These are phyloP conservation scores for Geotrichum aggregatum DNA, from an alignment of 1,139 yeast species.

Conservation along the genomic window DNA sequence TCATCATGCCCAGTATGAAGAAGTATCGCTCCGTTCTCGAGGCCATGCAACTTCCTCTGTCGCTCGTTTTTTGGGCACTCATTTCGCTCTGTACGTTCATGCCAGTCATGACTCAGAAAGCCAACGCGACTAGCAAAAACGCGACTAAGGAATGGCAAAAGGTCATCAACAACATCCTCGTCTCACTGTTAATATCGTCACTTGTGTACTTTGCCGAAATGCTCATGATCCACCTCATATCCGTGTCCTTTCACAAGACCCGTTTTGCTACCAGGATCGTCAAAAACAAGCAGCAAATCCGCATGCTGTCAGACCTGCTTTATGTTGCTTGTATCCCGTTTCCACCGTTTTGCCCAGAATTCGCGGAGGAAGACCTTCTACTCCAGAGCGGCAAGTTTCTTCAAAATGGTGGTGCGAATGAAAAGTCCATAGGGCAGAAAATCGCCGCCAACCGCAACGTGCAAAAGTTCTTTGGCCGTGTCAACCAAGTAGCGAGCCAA, in stretches of 20 bases:
- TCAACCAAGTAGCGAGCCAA: constrained; percentile 34
- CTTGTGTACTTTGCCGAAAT: constrained; percentile 40
- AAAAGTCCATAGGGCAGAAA: constrained; percentile 24
- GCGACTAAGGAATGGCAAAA: constrained; percentile 39
- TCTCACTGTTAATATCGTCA: constrained; percentile 39
- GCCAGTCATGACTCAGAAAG: constrained; percentile 39
- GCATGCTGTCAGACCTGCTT: constrained; percentile 36
- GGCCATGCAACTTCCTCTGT: constrained; percentile 39
- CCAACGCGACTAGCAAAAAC: constrained; percentile 21
- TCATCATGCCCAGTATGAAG: constrained; percentile 37
- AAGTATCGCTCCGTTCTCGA: constrained; percentile 37
- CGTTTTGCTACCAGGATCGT: constrained; percentile 41
- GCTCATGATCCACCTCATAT: constrained; percentile 39
- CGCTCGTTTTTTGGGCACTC: constrained; percentile 38
- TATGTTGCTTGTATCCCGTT: constrained; percentile 38
- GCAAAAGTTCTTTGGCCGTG: constrained; percentile 31
- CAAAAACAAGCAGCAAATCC: constrained; percentile 38
- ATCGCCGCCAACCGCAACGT: constrained; percentile 27
- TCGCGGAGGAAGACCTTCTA: constrained; percentile 39
- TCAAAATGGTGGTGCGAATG: constrained; percentile 22
- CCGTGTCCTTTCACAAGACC: constrained; percentile 44
- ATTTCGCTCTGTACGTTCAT: constrained; percentile 40
- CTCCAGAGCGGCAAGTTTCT: constrained; percentile 34
- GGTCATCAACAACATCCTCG: constrained; percentile 39
- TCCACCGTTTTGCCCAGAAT: constrained; percentile 40